These are phyloP conservation scores for Fagus crenata DNA, from an alignment of 306 rosid species.

Conservation along the genomic window DNA sequence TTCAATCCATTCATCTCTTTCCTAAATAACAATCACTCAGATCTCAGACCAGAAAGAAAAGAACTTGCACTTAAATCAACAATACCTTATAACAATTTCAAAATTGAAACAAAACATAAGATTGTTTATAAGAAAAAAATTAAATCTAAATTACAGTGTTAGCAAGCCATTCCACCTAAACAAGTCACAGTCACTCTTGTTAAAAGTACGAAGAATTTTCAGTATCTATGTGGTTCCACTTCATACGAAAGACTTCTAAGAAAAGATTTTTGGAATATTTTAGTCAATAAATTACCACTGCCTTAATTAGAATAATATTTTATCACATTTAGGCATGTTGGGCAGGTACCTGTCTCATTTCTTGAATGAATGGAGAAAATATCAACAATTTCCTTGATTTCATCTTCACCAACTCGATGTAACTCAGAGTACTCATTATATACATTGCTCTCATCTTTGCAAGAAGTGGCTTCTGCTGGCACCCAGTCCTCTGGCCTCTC, in stretches of 20 bases:
- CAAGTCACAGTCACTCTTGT: neutral
- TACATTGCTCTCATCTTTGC: slow-evolving; percentile 19
- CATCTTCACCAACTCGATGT: slow-evolving; percentile 39
- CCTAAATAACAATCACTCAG: neutral
- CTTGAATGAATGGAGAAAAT: slow-evolving; percentile 65
- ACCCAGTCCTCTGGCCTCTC: slow-evolving; percentile 98
- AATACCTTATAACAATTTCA: neutral
- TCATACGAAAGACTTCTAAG: neutral
- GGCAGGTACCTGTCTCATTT: slow-evolving; percentile 45
- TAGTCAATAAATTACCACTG: neutral
- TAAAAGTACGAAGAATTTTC: neutral
- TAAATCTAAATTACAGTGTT: neutral
- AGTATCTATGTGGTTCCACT: neutral
- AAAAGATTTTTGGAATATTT: slow-evolving; percentile 12
- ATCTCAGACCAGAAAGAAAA: neutral
- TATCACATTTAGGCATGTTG: slow-evolving; percentile 18
- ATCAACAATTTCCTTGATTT: slow-evolving; percentile 38
- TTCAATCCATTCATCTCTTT: neutral
- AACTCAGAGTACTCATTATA: slow-evolving; percentile 38
- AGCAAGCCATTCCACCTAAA: neutral
- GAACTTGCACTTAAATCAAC: neutral
- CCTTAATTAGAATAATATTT: slow-evolving; percentile 10
- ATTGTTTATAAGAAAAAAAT: neutral
- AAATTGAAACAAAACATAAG: neutral
- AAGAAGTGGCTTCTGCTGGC: slow-evolving; percentile 55